These are phyloP conservation scores for Botrytis paeoniae DNA, from an alignment of 2,329 filamentous ascomycete genomes.

Conservation along the genomic window DNA sequence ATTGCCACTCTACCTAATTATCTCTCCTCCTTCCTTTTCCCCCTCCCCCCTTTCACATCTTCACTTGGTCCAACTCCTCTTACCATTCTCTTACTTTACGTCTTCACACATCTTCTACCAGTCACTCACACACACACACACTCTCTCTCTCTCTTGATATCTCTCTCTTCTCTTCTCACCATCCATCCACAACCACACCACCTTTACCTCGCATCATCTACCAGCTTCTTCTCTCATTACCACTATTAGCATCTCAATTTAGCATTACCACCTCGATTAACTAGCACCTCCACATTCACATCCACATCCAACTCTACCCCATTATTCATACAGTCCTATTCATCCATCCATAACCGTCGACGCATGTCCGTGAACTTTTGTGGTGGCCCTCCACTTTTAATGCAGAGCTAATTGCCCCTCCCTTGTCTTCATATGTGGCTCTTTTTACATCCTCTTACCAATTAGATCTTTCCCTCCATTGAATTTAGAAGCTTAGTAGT, in stretches of 20 bases:
- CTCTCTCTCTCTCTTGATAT: neutral
- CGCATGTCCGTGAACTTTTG: conserved; percentile 6
- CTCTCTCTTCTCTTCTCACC: neutral
- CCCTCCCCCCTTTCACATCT: neutral
- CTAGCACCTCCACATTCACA: neutral
- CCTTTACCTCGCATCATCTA: neutral
- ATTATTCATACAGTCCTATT: neutral
- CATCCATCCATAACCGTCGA: conserved; percentile 1
- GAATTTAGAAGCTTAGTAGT: neutral
- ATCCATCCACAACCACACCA: neutral
- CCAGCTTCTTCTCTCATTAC: neutral
- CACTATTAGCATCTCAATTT: neutral
- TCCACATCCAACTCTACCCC: neutral
- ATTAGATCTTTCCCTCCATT: neutral
- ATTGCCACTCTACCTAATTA: neutral
- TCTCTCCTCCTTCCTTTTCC: neutral
- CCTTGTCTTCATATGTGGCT: conserved; percentile 3
- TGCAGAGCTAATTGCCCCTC: neutral
- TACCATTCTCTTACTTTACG: neutral
- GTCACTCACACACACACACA: too few relatives aligned
- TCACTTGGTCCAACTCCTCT: neutral
- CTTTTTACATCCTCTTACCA: neutral
- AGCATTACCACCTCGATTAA: neutral
- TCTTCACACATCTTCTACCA: neutral
- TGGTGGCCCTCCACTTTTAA: conserved; percentile 2